Percentiles rank a stretch among this genome's conserved stretches.
phyloP scores from a whole-genome alignment of 208 protist genomes.

The Crithidia acanthocephali region DNA sequence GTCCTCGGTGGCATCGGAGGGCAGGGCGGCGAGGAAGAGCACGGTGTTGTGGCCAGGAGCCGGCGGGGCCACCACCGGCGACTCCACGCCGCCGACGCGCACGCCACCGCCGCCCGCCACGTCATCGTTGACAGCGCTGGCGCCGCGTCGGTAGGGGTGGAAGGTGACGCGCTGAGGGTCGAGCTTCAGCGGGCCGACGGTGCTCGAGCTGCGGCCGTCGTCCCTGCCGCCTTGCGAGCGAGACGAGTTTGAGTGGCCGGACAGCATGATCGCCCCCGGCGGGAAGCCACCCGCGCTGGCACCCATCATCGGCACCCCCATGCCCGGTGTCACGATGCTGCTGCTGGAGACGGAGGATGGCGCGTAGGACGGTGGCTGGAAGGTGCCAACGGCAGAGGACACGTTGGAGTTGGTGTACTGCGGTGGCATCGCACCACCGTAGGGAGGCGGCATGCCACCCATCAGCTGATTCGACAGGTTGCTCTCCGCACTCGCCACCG shows the following conservation, averaged over 20 bases:
- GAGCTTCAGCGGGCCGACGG: constrained; percentile 1
- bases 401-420: constrained; percentile 15
- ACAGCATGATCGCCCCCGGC: constrained; percentile 10
- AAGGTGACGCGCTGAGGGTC: constrained; percentile 32
- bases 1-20: constrained; percentile 25
- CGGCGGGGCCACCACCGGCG: not conserved
- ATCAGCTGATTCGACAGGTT: constrained; percentile 20
- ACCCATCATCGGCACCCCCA: constrained; percentile 11
- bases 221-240: constrained; percentile 1
- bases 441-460: constrained; percentile 30
- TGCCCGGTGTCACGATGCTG: constrained; percentile 1
- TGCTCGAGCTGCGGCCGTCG: constrained; percentile 17
- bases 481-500: constrained; percentile 23
- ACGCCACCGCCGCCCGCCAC: not conserved
- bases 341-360: constrained; percentile 22
- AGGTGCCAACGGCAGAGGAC: not conserved
- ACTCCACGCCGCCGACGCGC: not conserved
- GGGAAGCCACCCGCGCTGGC: constrained; percentile 7
- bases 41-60: constrained; percentile 8
- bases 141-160: constrained; percentile 27
- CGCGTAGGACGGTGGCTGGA: constrained; percentile 20
- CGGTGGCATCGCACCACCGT: constrained; percentile 20
- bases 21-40: constrained; percentile 59
- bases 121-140: not conserved
- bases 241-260: constrained; percentile 18